These are phyloP conservation scores for Wickerhamiella sergipiensis DNA, from an alignment of 805 yeast genomes.

Conservation along the genomic window DNA sequence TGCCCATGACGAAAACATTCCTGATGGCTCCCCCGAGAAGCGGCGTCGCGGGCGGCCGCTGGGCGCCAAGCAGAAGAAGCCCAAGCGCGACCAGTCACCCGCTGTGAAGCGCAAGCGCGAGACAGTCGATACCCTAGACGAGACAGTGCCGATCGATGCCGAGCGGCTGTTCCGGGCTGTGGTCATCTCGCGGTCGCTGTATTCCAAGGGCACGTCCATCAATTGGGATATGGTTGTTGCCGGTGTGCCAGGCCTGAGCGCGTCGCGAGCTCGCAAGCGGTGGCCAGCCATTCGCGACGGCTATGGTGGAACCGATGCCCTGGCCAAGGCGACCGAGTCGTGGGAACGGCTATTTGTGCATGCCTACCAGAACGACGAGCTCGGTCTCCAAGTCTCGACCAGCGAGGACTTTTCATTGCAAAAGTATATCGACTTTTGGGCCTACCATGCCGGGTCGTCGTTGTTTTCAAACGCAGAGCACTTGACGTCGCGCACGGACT, in stretches of 20 bases:
- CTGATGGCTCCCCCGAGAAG: background rate
- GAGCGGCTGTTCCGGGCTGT: conserved; percentile 49
- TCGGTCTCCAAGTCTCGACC: conserved; percentile 25
- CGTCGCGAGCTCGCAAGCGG: conserved; percentile 38
- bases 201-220: conserved; percentile 31
- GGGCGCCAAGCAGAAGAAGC: background rate
- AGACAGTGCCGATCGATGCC: conserved; percentile 23
- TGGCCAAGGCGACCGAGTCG: conserved; percentile 37
- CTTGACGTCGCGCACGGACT: conserved; percentile 27
- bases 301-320: conserved; percentile 47
- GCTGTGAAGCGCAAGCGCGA: background rate
- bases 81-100: background rate
- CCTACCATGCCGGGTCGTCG: conserved; percentile 31
- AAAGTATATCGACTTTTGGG: conserved; percentile 53
- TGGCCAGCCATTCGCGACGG: conserved; percentile 58
- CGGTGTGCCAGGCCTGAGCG: conserved; percentile 31
- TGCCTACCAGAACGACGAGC: conserved; percentile 41
- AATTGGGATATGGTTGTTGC: conserved; percentile 51
- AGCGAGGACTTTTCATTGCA: conserved; percentile 35
- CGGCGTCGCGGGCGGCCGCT: background rate
- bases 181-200: conserved; percentile 46
- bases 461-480: conserved; percentile 15
- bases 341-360: conserved; percentile 56
- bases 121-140: background rate
- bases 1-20: background rate